Base-by-base conservation (phyloP, 2,329 filamentous ascomycete genomes). In the Aspergillus ochraceoroseus region DNA sequence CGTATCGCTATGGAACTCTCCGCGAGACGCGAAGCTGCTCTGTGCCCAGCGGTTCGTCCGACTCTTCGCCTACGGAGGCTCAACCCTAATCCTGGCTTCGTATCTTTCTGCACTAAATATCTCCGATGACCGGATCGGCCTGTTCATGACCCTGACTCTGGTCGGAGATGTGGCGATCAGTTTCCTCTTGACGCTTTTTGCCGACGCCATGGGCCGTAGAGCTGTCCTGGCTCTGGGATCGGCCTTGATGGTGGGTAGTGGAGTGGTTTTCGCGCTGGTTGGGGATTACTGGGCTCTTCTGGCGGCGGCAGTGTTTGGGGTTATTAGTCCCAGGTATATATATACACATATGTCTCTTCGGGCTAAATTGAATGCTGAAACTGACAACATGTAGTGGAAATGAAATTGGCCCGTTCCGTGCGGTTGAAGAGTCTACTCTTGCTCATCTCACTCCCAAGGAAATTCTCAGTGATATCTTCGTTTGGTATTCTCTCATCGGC, bases 321-420 rank as follows among this genome's bases (percentile, higher is more conserved):
- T 82, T 3, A 74, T 82, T 37, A 79, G 74, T 56, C 73, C 78
- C 0, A 79, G 59, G 63, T 65, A 49, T 27, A 19, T 33, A 12
- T 25, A 6, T 12, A 8, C 7, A 12, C 22, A 14, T 35, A 6
- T 8, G 18, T 36, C n/a, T 28, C 18, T 17, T 20, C 13, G 14
- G 12, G n/a, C 22, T 8, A 4, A 25, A 13, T 3, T 43, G 9
- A 18, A 30, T 29, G 7, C 14, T 38, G n/a, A 35, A 12, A 11
- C 9, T 9, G 7, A 14, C 33, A 17, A 8, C 3, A 9, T 38
- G 9, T 33, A 65, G 63, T 51, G 80, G 80, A 5, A 74, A 77
- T 11, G 81, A 84, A 49, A 82, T 83, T 54, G 81, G 80, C 0
- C 80, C 81, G 0, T 84, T 84, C 49, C 68, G 80, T 25, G 77